Conservation (phyloP, 768 basidiomycete genomes). For the Trametes sanguinea region DNA sequence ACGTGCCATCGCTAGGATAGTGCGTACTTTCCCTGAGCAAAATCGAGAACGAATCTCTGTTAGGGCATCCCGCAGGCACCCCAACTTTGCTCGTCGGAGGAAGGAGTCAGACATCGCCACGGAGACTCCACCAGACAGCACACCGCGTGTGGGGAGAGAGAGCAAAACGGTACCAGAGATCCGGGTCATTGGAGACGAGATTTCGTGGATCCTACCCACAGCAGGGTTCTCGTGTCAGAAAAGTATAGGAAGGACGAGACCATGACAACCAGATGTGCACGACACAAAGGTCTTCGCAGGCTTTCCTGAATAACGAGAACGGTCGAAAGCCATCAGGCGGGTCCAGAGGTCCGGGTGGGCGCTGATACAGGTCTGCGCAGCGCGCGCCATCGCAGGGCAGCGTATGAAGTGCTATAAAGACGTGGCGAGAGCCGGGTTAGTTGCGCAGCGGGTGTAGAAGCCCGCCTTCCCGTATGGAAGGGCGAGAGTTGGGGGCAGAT, state of each 20-base stretch:
- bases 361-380: constrained; percentile 20
- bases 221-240: constrained; percentile 19
- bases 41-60: constrained; percentile 64
- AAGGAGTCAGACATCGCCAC: constrained; percentile 20
- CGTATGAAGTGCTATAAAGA: neutral
- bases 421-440: constrained; percentile 41
- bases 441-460: constrained; percentile 37
- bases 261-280: constrained; percentile 20
- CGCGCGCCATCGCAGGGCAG: constrained; percentile 14
- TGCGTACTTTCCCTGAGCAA: constrained; percentile 30
- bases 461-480: constrained; percentile 47
- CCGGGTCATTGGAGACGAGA: constrained; percentile 21
- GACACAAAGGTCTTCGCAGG: constrained; percentile 38
- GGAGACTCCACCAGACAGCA: constrained; percentile 12
- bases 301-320: constrained; percentile 16
- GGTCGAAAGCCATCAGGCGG: neutral
- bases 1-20: constrained; percentile 15
- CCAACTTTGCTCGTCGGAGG: constrained; percentile 40
- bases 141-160: constrained; percentile 23
- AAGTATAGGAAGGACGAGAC: constrained; percentile 29
- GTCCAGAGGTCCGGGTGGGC: constrained; percentile 20
- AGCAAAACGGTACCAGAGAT: constrained; percentile 17
- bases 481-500: constrained; percentile 44
- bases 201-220: constrained; percentile 14
- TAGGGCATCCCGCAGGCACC: constrained; percentile 45